Evolutionary conservation across 148 eudicot genomes (phyloP), one percentile per base, ranked within the genome.

Genomic region (Rhododendron henanense): DNA sequence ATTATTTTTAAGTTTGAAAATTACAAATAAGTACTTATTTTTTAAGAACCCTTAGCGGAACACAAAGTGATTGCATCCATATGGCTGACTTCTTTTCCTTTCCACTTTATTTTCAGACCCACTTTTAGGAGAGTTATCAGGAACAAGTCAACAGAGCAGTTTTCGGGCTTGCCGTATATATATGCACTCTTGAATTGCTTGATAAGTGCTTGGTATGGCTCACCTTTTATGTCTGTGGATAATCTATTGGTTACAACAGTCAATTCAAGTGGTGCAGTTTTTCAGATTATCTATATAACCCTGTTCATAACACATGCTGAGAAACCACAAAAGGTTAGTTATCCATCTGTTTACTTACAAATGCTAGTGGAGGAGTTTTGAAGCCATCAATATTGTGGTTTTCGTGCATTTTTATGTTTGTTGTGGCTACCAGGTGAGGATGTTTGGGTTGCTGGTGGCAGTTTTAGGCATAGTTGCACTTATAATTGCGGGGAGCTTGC

Each of bases 151-250:
- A 93, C 94, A 2, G 92, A 92, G 61, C 93, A 92, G 80, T 93
- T 93, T 89, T 92, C 96, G 2, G 91, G 92, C 50, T 69, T 90
- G 79, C 96, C 96, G n/a, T 93, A 93, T 82, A 78, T 92, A 85
- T 92, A 93, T 83, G 87, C 94, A 65, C 92, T 93, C 87, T 87
- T 93, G 85, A 93, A 92, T 81, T 93, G 96, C 91, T 88, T 93
- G 83, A 75, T 93, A 86, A 87, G 89, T 59, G 90, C 92, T 10
- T 93, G 96, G 96, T 93, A 93, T 78, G 96, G 96, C 35, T 25
- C 88, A 39, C 96, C 96, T 61, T 13, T 90, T 57, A 85, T 93
- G 47, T 93, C 96, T 31, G 18, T 71, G 11, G 88, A 87, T 82
- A 92, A 91, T 83, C 5, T 91, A 59, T 84, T 92, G 85, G 93